phyloP scores from a whole-genome alignment of 2,329 filamentous ascomycete species.

The Colletotrichum destructivum region DNA sequence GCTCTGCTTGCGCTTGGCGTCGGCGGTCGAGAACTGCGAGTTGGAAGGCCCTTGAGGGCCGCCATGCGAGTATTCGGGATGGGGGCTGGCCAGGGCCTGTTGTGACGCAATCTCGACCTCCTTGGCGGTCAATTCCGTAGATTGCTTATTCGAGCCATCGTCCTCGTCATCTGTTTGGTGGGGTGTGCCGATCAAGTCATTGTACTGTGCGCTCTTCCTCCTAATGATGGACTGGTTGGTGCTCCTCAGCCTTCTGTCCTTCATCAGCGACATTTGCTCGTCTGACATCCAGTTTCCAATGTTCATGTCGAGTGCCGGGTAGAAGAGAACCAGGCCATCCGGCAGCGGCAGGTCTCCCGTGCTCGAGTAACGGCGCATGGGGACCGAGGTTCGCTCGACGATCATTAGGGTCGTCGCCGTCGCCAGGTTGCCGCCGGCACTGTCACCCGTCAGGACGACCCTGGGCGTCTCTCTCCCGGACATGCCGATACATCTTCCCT shows the following conservation, averaged over 20 bases:
- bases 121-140: slow-evolving; percentile 43
- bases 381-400: slow-evolving; percentile 75
- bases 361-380: slow-evolving; percentile 68
- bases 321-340: slow-evolving; percentile 86
- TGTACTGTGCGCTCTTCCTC: slow-evolving; percentile 91
- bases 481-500: slow-evolving; percentile 61
- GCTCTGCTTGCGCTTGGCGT: slow-evolving; percentile 43
- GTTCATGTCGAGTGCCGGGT: slow-evolving; percentile 95
- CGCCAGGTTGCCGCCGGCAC: slow-evolving; percentile 64
- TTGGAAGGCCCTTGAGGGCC: slow-evolving; percentile 54
- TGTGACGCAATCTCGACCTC: slow-evolving; percentile 38
- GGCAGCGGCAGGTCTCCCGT: slow-evolving; percentile 78
- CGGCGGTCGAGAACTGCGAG: slow-evolving; percentile 22
- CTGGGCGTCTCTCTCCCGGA: slow-evolving; percentile 56
- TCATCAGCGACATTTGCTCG: slow-evolving; percentile 95
- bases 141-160: slow-evolving; percentile 58
- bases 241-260: slow-evolving; percentile 83
- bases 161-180: slow-evolving; percentile 84
- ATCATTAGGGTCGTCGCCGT: slow-evolving; percentile 89
- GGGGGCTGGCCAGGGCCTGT: slow-evolving; percentile 53
- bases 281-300: slow-evolving; percentile 99
- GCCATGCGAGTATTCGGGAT: slow-evolving; percentile 67
- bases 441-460: slow-evolving; percentile 64
- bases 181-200: slow-evolving; percentile 85
- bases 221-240: slow-evolving; percentile 85